phyloP scores from a whole-genome alignment of 805 yeast genomes.

The Starmera pachycereana region DNA sequence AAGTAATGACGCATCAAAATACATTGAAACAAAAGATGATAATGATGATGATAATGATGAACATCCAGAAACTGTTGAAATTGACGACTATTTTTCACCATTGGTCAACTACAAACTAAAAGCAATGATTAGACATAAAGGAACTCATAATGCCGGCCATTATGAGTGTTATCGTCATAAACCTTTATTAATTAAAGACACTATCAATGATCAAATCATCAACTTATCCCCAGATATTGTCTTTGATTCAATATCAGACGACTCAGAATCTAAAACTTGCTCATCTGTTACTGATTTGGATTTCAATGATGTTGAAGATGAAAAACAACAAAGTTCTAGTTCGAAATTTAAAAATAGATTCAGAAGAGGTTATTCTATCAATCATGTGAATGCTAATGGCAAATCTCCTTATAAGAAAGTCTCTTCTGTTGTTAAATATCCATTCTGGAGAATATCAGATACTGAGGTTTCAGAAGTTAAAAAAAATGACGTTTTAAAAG shows the following conservation, averaged over 20 bases:
- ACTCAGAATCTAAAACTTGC: background rate
- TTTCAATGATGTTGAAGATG: constrained; percentile 5
- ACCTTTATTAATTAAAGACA: constrained; percentile 37
- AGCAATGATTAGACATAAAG: constrained; percentile 77
- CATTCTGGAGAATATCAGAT: constrained; percentile 86
- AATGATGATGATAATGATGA: constrained; percentile 11
- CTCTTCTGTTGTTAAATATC: constrained; percentile 43
- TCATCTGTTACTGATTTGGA: too few species aligned
- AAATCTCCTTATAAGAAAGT: constrained; percentile 37
- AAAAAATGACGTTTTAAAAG: constrained; percentile 47
- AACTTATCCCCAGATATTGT: constrained; percentile 22
- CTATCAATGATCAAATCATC: constrained; percentile 16
- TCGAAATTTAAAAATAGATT: constrained; percentile 15
- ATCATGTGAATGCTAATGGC: constrained; percentile 6
- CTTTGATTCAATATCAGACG: constrained; percentile 1
- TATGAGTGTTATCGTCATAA: constrained; percentile 82
- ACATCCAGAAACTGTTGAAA: background rate
- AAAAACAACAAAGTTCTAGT: constrained; percentile 4
- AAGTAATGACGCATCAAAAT: background rate
- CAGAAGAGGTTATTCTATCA: constrained; percentile 12
- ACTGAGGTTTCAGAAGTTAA: constrained; percentile 54
- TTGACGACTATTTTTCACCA: constrained; percentile 13
- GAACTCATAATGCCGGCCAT: constrained; percentile 83
- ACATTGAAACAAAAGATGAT: constrained; percentile 8
- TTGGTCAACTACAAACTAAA: constrained; percentile 45